These are phyloP conservation scores for Alternaria panax DNA, from an alignment of 2,329 filamentous ascomycete species.

Conservation along the genomic window DNA sequence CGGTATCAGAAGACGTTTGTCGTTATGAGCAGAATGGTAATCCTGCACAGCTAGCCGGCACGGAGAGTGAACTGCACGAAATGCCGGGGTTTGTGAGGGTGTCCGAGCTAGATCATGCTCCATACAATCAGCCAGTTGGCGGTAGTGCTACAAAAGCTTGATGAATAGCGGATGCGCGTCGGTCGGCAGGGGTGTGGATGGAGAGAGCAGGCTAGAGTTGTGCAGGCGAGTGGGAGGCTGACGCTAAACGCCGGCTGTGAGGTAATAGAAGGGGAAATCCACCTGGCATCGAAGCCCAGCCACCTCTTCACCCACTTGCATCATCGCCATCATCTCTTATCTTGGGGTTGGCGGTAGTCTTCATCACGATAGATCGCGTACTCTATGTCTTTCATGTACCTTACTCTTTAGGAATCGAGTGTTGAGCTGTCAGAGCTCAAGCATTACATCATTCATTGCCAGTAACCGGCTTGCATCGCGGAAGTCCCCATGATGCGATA, in stretches of 20 bases:
- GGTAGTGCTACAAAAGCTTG: background rate
- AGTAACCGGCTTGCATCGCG: background rate
- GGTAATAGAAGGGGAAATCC: background rate
- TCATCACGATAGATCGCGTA: background rate
- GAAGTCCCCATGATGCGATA: background rate
- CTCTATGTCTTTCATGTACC: background rate
- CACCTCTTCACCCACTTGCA: background rate
- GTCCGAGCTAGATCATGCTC: background rate
- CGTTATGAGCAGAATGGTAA: background rate
- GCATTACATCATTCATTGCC: background rate
- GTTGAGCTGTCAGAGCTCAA: background rate
- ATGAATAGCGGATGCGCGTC: background rate
- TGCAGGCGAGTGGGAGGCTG: background rate
- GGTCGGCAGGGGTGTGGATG: background rate
- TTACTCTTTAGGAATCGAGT: background rate
- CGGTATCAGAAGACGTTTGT: background rate
- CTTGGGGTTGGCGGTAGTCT: background rate
- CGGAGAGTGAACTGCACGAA: conserved; percentile 10
- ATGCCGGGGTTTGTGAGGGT: background rate
- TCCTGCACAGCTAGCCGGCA: conserved; percentile 3
- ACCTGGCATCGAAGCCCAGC: background rate
- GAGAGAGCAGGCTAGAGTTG: background rate
- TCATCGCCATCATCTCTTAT: background rate
- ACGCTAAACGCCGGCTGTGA: background rate
- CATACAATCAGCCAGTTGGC: background rate